Evolutionary conservation across 176 grass and related monocot species (phyloP), one percentile per base, ranked within the genome.

Genomic region (Ampelocalamus luodianensis): DNA sequence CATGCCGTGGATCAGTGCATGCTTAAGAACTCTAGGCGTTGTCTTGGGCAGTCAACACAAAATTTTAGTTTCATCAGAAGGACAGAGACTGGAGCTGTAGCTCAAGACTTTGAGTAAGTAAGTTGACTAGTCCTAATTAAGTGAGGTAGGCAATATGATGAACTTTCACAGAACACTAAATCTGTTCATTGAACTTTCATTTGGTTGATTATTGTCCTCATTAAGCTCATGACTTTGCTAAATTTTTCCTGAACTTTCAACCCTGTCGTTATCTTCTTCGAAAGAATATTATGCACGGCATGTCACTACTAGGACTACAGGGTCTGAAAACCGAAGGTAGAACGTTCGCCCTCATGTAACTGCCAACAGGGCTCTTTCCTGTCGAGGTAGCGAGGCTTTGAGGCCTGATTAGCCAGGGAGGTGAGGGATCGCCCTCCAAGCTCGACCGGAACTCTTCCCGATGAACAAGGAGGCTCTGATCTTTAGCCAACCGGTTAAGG

Each of bases 21-120:
- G 4, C 82, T 63, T 78, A 79, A 78, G 34, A 79, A 79, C 17
- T 61, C n/a, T 61, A 61, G 6, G 66, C 29, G 26, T 48, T 61
- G 36, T 12, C 9, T 76, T 70, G 75, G 15, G 20, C 61, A 5
- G 75, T 51, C 40, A 39, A 53, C 2, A 44, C 50, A 46, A 59
- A 24, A 50, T 42, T 69, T 69, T 20, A 37, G 18, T 85, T 85
- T 48, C 29, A 20, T 27, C 2, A 78, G 24, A 40, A 78, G 40
- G 34, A 26, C 58, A 69, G 32, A 8, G 1, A 15, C 0, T 16
- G 38, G 11, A 36, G 17, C 65, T 43, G 7, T 78, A 61, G 0
- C 51, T 55, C 37, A 39, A 39, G 59, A 40, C 59, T 60, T 55
- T 61, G 26, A 71, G 18, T 77, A 34, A 23, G 0, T 55, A 34